Conservation (phyloP, 495 filamentous ascomycete species). For the Tuber brumale region DNA sequence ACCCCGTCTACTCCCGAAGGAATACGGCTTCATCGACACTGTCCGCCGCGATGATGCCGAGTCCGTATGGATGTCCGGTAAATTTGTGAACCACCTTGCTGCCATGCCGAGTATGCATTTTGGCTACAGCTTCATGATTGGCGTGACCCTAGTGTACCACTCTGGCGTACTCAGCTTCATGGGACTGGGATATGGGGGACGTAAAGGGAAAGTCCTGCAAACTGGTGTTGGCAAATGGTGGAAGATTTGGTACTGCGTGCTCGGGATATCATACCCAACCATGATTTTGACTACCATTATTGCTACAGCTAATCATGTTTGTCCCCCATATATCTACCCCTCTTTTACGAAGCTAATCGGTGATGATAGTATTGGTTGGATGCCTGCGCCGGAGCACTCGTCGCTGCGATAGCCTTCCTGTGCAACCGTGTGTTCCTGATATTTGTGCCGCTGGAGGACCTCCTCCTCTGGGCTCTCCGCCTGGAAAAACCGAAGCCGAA, state of each 20-base stretch:
- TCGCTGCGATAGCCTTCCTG: constrained; percentile 54
- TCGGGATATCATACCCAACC: constrained; percentile 60
- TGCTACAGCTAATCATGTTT: constrained; percentile 66
- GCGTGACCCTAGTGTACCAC: constrained; percentile 55
- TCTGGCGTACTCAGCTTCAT: constrained; percentile 31
- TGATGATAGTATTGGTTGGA: constrained; percentile 52
- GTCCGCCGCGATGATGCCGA: constrained; percentile 58
- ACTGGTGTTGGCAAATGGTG: constrained; percentile 40
- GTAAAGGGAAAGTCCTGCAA: constrained; percentile 19
- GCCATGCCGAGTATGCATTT: constrained; percentile 77
- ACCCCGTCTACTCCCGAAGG: constrained; percentile 54
- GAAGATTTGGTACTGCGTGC: constrained; percentile 47
- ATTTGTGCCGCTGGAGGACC: constrained; percentile 58
- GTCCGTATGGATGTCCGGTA: constrained; percentile 54
- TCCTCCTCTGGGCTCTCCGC: constrained; percentile 57
- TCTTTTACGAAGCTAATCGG: background rate
- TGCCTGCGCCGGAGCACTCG: constrained; percentile 58
- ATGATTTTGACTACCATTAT: constrained; percentile 62
- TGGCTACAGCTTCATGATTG: constrained; percentile 70
- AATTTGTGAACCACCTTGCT: constrained; percentile 55
- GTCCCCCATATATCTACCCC: constrained; percentile 6
- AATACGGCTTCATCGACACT: constrained; percentile 59
- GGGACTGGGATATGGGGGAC: constrained; percentile 29
- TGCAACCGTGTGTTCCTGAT: constrained; percentile 57
- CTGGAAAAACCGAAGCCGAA: constrained; percentile 54